Evolutionary conservation across 1,139 yeast genomes (phyloP).

Genomic region (Nakaseomyces delphensis): DNA sequence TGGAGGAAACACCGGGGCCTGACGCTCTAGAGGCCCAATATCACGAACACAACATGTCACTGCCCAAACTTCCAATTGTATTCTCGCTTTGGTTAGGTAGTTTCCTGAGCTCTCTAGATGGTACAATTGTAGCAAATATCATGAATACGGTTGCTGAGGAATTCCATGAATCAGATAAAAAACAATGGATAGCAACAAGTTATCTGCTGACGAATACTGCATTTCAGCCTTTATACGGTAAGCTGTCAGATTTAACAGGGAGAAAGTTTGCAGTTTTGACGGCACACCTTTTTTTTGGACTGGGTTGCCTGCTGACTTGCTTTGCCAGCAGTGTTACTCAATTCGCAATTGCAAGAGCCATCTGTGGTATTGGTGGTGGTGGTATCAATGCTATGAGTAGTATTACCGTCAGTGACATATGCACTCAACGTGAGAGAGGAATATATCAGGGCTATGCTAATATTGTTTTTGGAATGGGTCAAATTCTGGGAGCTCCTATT

Average conservation of each 20-base stretch:
- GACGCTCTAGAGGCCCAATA: constrained; percentile 19
- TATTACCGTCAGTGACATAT: constrained; percentile 43
- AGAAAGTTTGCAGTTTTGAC: constrained; percentile 37
- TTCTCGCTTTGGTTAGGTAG: constrained; percentile 41
- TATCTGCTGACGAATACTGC: constrained; percentile 55
- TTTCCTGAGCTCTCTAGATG: constrained; percentile 52
- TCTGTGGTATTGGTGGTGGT: constrained; percentile 47
- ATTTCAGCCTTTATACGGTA: constrained; percentile 60
- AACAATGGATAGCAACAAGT: constrained; percentile 61
- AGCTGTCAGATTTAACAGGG: constrained; percentile 47
- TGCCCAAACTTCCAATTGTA: constrained; percentile 30
- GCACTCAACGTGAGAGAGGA: constrained; percentile 42
- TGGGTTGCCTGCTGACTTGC: constrained; percentile 38
- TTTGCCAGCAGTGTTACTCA: constrained; percentile 37
- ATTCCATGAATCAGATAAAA: constrained; percentile 45
- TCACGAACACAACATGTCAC: constrained; percentile 21
- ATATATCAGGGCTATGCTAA: constrained; percentile 50
- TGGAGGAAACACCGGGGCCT: constrained; percentile 13
- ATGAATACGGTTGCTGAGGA: constrained; percentile 57
- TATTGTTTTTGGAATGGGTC: constrained; percentile 55
- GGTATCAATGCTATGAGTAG: constrained; percentile 41
- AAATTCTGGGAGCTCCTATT: constrained; percentile 60
- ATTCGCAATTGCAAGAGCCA: constrained; percentile 40
- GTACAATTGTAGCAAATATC: constrained; percentile 58
- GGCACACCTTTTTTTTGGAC: constrained; percentile 40